Conservation (phyloP, 495 filamentous ascomycete genomes). For the Penicillium canariense region DNA sequence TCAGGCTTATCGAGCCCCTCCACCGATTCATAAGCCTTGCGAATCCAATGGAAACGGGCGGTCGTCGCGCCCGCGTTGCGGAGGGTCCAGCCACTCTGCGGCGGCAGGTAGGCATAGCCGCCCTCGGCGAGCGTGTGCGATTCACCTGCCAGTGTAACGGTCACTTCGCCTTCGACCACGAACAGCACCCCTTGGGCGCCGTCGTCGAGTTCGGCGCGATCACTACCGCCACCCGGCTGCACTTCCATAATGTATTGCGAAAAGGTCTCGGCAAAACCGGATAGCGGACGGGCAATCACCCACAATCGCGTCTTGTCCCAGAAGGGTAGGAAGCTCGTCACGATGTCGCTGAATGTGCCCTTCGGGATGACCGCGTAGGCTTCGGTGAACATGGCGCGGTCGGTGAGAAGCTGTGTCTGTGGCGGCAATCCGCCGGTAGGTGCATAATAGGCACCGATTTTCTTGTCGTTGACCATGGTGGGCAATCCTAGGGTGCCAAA, state of each 20-base stretch:
- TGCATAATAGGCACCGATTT: slow-evolving; percentile 27
- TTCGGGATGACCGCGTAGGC: slow-evolving; percentile 27
- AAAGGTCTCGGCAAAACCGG: slow-evolving; percentile 29
- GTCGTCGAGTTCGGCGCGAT: slow-evolving; percentile 22
- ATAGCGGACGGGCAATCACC: slow-evolving; percentile 28
- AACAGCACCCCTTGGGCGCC: slow-evolving; percentile 23
- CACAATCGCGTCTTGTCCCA: slow-evolving; percentile 29
- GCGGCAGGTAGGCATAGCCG: slow-evolving; percentile 26
- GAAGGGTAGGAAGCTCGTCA: slow-evolving; percentile 28
- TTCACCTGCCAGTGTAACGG: slow-evolving; percentile 15
- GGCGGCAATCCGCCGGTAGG: slow-evolving; percentile 27
- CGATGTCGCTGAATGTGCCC: slow-evolving; percentile 26
- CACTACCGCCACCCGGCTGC: slow-evolving; percentile 23
- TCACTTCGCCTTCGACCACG: slow-evolving; percentile 27
- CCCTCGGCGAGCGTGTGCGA: slow-evolving; percentile 24
- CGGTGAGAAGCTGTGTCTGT: slow-evolving; percentile 25
- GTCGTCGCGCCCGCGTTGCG: slow-evolving; percentile 19
- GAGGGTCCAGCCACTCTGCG: slow-evolving; percentile 26
- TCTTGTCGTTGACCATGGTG: slow-evolving; percentile 25
- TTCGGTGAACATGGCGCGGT: slow-evolving; percentile 32
- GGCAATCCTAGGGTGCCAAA: background rate
- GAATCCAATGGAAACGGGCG: slow-evolving; percentile 30
- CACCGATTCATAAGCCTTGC: slow-evolving; percentile 26
- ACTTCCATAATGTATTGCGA: slow-evolving; percentile 33
- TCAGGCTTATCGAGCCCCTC: slow-evolving; percentile 23